These are phyloP conservation scores for Paspalum notatum DNA, from an alignment of 176 grass and related monocot genomes.

Conservation along the genomic window DNA sequence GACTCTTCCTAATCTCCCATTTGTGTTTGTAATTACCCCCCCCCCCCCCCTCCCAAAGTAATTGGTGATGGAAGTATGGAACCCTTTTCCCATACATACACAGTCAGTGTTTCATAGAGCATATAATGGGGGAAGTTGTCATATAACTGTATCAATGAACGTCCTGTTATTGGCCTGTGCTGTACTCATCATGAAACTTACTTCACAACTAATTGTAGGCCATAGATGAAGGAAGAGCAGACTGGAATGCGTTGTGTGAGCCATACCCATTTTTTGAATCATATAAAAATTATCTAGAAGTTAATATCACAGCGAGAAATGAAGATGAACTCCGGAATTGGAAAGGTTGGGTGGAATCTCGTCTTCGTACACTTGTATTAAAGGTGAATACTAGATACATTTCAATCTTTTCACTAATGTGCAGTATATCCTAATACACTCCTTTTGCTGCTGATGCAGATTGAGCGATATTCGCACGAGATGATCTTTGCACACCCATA, in stretches of 20 bases:
- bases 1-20: not conserved
- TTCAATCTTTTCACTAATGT: conserved; percentile 24
- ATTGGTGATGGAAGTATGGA: not conserved
- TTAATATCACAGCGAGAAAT: conserved; percentile 74
- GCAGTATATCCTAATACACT: conserved; percentile 9
- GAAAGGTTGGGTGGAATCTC: conserved; percentile 98
- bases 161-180: not conserved
- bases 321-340: conserved; percentile 90
- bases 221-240: conserved; percentile 71
- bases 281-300: conserved; percentile 84
- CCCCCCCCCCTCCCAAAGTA: not conserved
- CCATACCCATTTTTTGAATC: conserved; percentile 91
- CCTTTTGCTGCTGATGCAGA: conserved; percentile 45
- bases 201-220: conserved; percentile 54
- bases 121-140: not conserved
- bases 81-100: not conserved
- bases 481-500: conserved; percentile 78
- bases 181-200: not conserved
- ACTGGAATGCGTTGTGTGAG: conserved; percentile 72
- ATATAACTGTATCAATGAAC: conserved; percentile 5
- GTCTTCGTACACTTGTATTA: conserved; percentile 80
- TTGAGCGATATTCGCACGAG: conserved; percentile 69
- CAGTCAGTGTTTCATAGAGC: not conserved
- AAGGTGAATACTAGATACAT: conserved; percentile 60
- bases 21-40: not conserved